These are phyloP conservation scores for Dendrocalamus sinicus DNA, from an alignment of 176 grass and related monocot species.

Conservation along the genomic window DNA sequence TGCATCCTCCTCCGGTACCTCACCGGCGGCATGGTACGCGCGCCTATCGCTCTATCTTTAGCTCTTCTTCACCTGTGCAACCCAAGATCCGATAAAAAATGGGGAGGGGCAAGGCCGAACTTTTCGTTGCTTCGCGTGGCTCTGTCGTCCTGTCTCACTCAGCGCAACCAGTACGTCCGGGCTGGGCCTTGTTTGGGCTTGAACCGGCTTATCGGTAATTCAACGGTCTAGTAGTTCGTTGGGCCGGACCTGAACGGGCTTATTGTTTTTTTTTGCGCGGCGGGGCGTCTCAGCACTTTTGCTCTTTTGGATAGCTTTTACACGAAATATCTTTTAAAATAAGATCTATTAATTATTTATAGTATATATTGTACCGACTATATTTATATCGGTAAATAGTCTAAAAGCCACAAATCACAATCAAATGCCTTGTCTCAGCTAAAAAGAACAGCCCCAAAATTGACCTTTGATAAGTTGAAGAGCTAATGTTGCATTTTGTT, in stretches of 20 bases:
- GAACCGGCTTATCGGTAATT: not conserved
- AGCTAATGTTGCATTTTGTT: not conserved
- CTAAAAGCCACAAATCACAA: no score
- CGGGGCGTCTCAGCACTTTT: no score
- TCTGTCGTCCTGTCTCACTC: not conserved
- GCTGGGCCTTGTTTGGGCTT: not conserved
- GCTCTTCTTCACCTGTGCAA: not conserved
- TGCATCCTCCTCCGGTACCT: constrained; percentile 65
- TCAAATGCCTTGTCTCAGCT: no score
- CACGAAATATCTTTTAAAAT: no score
- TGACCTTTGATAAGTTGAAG: constrained; percentile 16
- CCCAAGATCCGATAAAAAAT: not conserved
- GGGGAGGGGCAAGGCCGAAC: not conserved
- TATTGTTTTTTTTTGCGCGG: no score
- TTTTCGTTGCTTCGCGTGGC: not conserved
- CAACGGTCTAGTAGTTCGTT: no score
- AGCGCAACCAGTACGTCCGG: not conserved
- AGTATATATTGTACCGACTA: no score
- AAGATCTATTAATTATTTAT: no score
- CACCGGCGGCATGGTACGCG: constrained; percentile 60
- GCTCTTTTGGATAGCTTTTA: no score
- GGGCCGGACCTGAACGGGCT: no score
- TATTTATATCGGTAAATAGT: no score
- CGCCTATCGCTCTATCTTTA: not conserved
- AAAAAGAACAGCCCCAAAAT: no score